Conservation (phyloP, 768 basidiomycete species). For the Cytidiella melzeri region DNA sequence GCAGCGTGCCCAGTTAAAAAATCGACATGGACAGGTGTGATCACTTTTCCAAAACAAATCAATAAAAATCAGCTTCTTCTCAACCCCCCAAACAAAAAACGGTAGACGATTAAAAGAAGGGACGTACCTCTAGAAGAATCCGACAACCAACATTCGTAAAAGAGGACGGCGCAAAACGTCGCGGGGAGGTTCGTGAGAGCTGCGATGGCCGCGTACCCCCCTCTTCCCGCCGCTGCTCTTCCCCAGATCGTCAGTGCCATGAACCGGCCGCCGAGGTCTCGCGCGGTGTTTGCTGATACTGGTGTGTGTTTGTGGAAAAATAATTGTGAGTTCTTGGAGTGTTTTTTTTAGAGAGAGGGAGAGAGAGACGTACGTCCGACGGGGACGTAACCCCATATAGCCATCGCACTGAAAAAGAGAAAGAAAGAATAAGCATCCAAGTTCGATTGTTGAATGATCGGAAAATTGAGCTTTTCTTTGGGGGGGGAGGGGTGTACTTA, state of each 20-base stretch:
- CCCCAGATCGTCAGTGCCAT: conserved; percentile 61
- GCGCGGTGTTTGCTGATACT: conserved; percentile 57
- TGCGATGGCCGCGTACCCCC: conserved; percentile 52
- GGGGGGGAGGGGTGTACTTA: conserved; percentile 25
- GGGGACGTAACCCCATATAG: conserved; percentile 57
- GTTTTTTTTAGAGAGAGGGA: no score
- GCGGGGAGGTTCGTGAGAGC: conserved; percentile 64
- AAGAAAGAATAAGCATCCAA: neutral
- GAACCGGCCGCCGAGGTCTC: conserved; percentile 60
- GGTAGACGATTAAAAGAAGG: neutral
- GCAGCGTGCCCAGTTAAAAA: conserved; percentile 17
- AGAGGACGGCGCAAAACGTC: conserved; percentile 42
- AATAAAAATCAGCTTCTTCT: no score
- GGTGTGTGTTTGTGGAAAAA: neutral
- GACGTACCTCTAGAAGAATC: conserved; percentile 56
- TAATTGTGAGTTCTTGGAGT: no score
- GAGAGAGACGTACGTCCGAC: conserved; percentile 29
- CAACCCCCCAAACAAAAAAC: no score
- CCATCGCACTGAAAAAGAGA: conserved; percentile 34
- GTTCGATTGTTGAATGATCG: neutral
- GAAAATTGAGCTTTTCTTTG: neutral
- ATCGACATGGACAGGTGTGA: conserved; percentile 17
- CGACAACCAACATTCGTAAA: conserved; percentile 52
- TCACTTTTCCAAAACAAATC: conserved; percentile 7
- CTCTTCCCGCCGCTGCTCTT: conserved; percentile 41